These are phyloP conservation scores for Botrytis elliptica DNA, from an alignment of 2,329 filamentous ascomycete genomes.

Conservation along the genomic window DNA sequence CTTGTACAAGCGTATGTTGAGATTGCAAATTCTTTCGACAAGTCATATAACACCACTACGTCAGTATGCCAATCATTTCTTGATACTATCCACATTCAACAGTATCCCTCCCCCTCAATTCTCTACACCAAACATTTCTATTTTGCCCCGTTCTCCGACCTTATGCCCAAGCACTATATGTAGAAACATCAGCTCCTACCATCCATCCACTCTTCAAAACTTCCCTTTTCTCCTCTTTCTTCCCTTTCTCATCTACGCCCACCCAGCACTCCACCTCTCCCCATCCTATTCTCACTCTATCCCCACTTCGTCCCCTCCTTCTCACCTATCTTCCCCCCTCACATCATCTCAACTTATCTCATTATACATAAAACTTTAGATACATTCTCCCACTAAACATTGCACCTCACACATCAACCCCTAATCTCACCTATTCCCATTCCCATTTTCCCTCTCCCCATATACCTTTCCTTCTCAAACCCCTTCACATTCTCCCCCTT, in stretches of 20 bases:
- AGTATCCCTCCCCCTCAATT: neutral
- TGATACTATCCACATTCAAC: neutral
- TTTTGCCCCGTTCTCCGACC: neutral
- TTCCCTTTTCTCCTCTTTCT: neutral
- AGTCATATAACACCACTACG: neutral
- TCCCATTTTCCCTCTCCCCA: no score
- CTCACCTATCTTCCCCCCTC: no score
- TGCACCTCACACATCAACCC: no score
- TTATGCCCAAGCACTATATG: neutral
- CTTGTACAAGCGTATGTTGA: neutral
- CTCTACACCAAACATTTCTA: neutral
- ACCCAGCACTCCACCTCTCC: neutral
- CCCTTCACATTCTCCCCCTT: no score
- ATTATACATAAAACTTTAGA: no score
- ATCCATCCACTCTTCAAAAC: neutral
- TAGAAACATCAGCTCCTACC: neutral
- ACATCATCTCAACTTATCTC: no score
- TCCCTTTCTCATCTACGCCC: neutral
- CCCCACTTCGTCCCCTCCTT: no score
- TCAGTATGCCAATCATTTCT: neutral
- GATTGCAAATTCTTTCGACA: neutral
- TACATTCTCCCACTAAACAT: no score
- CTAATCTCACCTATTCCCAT: no score
- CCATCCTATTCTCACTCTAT: no score
- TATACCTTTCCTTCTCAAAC: no score